Percentiles rank a stretch among this genome's conserved stretches.
These are phyloP conservation scores for Pleurotus sapidus DNA, from an alignment of 768 basidiomycete genomes.

Conservation along the genomic window DNA sequence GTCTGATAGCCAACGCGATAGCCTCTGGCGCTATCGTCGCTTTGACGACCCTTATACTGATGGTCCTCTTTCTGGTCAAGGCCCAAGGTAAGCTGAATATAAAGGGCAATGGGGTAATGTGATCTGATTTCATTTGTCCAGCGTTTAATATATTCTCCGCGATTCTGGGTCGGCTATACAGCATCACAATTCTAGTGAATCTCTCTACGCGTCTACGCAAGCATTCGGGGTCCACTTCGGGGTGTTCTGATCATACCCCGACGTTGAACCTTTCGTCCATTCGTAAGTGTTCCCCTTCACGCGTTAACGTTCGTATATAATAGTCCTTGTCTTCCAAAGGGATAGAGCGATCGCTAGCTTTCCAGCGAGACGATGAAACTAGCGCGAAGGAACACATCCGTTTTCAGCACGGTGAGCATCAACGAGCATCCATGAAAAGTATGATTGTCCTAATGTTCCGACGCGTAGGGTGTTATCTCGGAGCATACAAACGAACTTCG, in stretches of 20 bases:
- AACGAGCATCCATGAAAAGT: too few species aligned
- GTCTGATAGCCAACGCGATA: constrained; percentile 7
- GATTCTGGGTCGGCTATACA: constrained; percentile 13
- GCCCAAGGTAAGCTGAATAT: background rate
- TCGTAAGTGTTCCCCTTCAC: background rate
- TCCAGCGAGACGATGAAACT: too few species aligned
- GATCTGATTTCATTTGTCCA: background rate
- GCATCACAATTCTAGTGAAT: constrained; percentile 11
- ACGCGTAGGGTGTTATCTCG: too few species aligned
- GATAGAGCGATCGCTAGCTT: too few species aligned
- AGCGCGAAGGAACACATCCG: too few species aligned
- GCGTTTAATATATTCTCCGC: constrained; percentile 7
- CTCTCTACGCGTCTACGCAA: background rate
- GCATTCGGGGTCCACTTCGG: background rate
- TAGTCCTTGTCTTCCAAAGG: too few species aligned
- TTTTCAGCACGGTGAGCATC: too few species aligned
- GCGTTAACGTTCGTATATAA: too few species aligned
- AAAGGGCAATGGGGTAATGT: too few species aligned
- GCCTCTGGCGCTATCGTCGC: constrained; percentile 9
- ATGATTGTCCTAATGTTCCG: too few species aligned
- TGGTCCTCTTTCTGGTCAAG: constrained; percentile 7
- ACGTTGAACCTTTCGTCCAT: background rate
- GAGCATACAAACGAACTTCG: too few species aligned
- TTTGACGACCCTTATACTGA: constrained; percentile 1
- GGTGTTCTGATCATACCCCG: background rate